phyloP scores from a whole-genome alignment of 305 asterid species.

The Rubia balearica region DNA sequence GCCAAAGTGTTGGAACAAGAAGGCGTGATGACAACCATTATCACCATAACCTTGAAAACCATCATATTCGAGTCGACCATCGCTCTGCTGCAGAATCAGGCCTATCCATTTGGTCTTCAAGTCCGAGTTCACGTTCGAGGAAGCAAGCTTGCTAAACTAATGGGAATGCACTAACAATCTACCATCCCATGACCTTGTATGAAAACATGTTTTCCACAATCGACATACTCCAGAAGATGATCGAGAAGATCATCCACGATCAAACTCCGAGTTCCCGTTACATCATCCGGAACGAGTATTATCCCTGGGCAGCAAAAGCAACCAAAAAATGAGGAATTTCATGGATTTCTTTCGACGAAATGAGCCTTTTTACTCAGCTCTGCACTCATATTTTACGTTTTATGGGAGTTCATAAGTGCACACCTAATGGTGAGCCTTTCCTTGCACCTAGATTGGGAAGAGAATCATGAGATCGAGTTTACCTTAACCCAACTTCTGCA shows the following conservation, averaged over 20 bases:
- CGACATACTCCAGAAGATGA: slow-evolving; percentile 6
- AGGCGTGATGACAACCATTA: slow-evolving; percentile 9
- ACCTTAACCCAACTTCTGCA: slow-evolving; percentile 38
- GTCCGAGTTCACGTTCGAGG: slow-evolving; percentile 28
- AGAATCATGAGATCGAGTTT: slow-evolving; percentile 23
- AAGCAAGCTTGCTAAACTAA: slow-evolving; percentile 38
- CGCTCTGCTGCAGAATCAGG: slow-evolving; percentile 13
- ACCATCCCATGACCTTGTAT: slow-evolving; percentile 20
- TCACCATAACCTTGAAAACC: slow-evolving; percentile 31
- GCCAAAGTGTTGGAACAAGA: slow-evolving; percentile 17
- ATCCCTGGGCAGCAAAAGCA: slow-evolving; percentile 31
- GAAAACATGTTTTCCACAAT: slow-evolving; percentile 11
- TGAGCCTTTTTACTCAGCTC: slow-evolving; percentile 43
- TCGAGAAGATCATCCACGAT: slow-evolving; percentile 3
- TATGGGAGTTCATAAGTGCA: slow-evolving; percentile 12
- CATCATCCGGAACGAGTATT: slow-evolving; percentile 38
- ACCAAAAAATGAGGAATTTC: slow-evolving; percentile 28
- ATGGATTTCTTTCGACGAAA: slow-evolving; percentile 47
- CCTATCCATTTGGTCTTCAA: slow-evolving; percentile 19
- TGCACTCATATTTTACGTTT: slow-evolving; percentile 23
- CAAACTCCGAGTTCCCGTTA: slow-evolving; percentile 30
- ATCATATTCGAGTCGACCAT: slow-evolving; percentile 20
- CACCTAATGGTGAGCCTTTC: slow-evolving; percentile 29
- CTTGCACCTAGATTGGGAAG: slow-evolving; percentile 33
- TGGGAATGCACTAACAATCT: slow-evolving; percentile 34